Conservation (phyloP, 225 moss, liverwort and hornwort species). For the Climacium dendroides region DNA sequence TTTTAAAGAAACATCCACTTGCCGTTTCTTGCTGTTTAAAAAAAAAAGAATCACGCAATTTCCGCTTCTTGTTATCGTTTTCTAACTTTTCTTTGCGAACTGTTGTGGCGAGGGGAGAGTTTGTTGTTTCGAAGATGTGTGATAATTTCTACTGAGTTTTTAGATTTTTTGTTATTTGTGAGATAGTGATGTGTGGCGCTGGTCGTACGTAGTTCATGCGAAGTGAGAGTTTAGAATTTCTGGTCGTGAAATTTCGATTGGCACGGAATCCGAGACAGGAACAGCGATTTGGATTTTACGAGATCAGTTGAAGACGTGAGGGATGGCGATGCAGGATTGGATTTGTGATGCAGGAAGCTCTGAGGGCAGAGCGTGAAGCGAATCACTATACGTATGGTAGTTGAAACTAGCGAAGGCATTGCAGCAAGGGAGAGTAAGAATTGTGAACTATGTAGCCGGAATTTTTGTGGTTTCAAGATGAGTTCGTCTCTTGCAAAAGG, state of each 20-base stretch:
- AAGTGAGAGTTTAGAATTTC: not conserved
- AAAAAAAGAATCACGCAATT: no score
- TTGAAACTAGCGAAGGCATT: not conserved
- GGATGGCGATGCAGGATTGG: not conserved
- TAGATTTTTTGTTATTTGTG: not conserved
- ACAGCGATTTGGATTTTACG: not conserved
- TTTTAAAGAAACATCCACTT: not conserved
- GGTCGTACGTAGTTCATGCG: not conserved
- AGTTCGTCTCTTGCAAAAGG: not conserved
- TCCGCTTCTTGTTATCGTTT: not conserved
- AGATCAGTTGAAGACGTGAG: not conserved
- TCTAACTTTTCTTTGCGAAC: not conserved
- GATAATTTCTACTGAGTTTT: not conserved
- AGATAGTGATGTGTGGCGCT: not conserved
- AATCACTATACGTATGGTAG: not conserved
- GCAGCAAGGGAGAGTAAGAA: not conserved
- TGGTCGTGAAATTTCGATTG: not conserved
- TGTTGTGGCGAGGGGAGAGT: not conserved
- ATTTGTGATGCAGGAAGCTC: not conserved
- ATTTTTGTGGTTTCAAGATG: constrained; percentile 1
- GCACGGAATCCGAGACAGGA: not conserved
- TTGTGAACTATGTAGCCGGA: not conserved
- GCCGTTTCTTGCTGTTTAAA: no score
- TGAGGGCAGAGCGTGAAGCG: not conserved
- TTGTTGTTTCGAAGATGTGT: not conserved